Conservation (phyloP, 371 early-diverging fungal genomes). For the Haplosporangium sp. region DNA sequence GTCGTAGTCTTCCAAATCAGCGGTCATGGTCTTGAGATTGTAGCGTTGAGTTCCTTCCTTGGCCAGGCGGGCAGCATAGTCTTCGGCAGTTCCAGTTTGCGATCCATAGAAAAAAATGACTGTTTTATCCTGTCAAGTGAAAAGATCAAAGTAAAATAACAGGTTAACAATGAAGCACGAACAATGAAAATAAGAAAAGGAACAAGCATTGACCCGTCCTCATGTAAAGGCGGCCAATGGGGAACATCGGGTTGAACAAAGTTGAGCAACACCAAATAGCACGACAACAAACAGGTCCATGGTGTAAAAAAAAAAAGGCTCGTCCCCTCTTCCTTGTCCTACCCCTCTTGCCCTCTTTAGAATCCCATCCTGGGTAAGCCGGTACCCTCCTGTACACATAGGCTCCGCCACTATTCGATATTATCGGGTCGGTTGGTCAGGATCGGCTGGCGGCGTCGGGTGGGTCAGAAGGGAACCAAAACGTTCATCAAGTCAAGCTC, state of each 20-base stretch:
- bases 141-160: not conserved
- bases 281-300: too few species aligned
- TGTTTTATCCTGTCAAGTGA: conserved; percentile 63
- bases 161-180: not conserved
- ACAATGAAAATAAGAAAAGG: too few species aligned
- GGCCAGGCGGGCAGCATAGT: conserved; percentile 87
- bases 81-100: conserved; percentile 98
- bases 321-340: too few species aligned
- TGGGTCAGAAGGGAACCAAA: not conserved
- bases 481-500: not conserved
- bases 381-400: too few species aligned
- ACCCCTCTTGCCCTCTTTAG: too few species aligned
- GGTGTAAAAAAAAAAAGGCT: too few species aligned
- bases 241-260: too few species aligned
- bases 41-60: conserved; percentile 84
- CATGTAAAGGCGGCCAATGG: too few species aligned
- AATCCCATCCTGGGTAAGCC: too few species aligned
- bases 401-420: too few species aligned
- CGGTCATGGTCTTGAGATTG: conserved; percentile 80
- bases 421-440: conserved; percentile 26
- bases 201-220: too few species aligned
- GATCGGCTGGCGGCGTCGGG: conserved; percentile 14
- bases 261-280: too few species aligned
- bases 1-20: conserved; percentile 91
- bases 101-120: conserved; percentile 92